Percentiles rank a stretch among this genome's conserved stretches.
phyloP scores from a whole-genome alignment of 2,329 filamentous ascomycete species.

The Aureobasidium sp. region DNA sequence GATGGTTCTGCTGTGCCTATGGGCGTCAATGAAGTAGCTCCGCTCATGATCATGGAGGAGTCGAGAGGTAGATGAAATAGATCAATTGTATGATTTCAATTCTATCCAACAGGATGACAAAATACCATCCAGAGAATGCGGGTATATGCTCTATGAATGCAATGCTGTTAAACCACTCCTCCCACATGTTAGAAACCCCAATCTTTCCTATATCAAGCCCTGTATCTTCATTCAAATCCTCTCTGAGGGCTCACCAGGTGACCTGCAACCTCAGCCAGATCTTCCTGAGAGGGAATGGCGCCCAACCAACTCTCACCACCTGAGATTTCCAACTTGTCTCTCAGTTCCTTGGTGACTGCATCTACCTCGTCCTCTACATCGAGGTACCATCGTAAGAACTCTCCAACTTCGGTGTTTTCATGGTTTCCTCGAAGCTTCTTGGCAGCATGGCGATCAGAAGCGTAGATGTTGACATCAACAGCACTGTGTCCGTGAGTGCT shows the following conservation, averaged over 20 bases:
- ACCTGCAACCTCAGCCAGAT: not conserved
- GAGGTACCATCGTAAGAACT: constrained; percentile 73
- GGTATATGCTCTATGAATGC: constrained; percentile 11
- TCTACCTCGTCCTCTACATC: constrained; percentile 75
- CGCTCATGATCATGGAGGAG: too few relatives aligned
- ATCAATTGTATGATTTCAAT: not conserved
- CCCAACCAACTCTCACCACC: constrained; percentile 38
- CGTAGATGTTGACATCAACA: constrained; percentile 95
- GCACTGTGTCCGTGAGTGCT: constrained; percentile 81
- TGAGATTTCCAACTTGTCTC: constrained; percentile 43
- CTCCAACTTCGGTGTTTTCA: constrained; percentile 88
- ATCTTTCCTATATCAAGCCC: too few relatives aligned
- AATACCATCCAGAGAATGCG: not conserved
- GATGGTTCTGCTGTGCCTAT: too few relatives aligned
- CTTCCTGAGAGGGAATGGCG: constrained; percentile 25
- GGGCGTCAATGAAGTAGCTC: too few relatives aligned
- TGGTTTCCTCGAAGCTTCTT: constrained; percentile 71
- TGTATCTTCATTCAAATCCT: not conserved
- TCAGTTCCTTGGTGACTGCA: constrained; percentile 67
- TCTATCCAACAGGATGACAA: not conserved
- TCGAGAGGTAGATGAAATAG: not conserved
- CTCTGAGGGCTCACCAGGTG: constrained; percentile 9
- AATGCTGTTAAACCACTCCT: too few relatives aligned
- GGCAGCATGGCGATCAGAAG: constrained; percentile 59
- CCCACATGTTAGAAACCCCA: too few relatives aligned